phyloP scores from a whole-genome alignment of 2,329 filamentous ascomycete genomes.

The Fusarium torulosum region DNA sequence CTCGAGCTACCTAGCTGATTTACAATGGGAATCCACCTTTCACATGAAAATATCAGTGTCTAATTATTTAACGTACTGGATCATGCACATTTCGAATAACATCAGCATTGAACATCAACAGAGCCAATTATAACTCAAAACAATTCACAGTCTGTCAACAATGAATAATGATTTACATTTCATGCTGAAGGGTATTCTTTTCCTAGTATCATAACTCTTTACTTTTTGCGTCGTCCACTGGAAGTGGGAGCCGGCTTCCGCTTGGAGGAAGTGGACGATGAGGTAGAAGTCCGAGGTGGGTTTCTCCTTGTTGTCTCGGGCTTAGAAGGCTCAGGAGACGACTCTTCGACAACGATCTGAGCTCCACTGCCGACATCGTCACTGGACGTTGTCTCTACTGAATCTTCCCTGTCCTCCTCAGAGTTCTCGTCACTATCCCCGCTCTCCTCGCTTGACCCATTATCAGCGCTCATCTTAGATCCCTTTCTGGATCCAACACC shows the following conservation, averaged over 20 bases:
- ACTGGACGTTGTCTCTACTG: constrained; percentile 52
- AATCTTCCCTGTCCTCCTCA: constrained; percentile 49
- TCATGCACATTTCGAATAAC: neutral
- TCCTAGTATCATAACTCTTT: constrained; percentile 32
- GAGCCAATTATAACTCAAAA: constrained; percentile 22
- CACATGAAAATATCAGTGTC: constrained; percentile 30
- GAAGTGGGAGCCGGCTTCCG: constrained; percentile 52
- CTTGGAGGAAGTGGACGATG: constrained; percentile 55
- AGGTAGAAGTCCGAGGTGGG: constrained; percentile 44
- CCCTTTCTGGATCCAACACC: constrained; percentile 45
- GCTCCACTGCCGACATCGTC: constrained; percentile 55
- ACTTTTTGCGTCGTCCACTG: constrained; percentile 55
- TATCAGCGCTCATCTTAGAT: constrained; percentile 49
- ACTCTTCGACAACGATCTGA: constrained; percentile 54
- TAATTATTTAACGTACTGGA: neutral
- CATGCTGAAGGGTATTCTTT: constrained; percentile 20
- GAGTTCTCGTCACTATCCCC: constrained; percentile 48
- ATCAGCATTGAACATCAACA: neutral
- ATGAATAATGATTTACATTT: constrained; percentile 19
- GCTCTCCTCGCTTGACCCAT: constrained; percentile 54
- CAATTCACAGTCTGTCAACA: constrained; percentile 33
- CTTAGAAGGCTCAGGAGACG: constrained; percentile 46
- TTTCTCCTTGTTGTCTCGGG: constrained; percentile 55
- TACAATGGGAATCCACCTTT: constrained; percentile 3
- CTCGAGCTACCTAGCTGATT: constrained; percentile 4